A percentile compares a stretch with the other conserved stretches of the same genome.
These are phyloP conservation scores for Berkeleyomyces basicola DNA, from an alignment of 2,329 filamentous ascomycete species.

Conservation along the genomic window DNA sequence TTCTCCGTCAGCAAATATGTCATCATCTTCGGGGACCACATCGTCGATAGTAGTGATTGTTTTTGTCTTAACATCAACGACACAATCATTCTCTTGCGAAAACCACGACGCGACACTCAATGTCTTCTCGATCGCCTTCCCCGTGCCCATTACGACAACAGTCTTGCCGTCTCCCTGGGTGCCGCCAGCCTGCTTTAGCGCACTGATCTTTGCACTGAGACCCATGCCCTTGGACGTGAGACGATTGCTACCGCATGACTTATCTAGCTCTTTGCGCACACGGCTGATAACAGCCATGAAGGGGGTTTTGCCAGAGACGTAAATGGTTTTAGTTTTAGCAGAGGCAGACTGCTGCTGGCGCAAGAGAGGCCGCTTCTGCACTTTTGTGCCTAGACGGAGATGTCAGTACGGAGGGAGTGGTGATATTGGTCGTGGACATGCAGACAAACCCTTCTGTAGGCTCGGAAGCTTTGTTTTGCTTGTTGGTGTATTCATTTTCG, in stretches of 20 bases:
- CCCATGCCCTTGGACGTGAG: constrained; percentile 23
- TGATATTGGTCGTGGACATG: not conserved
- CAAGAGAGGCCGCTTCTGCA: constrained; percentile 33
- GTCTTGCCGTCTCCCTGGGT: constrained; percentile 19
- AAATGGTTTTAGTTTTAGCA: constrained; percentile 35
- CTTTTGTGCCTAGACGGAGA: constrained; percentile 25
- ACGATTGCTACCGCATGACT: constrained; percentile 23
- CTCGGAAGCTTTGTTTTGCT: constrained; percentile 21
- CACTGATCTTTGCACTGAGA: constrained; percentile 30
- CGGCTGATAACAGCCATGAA: constrained; percentile 54
- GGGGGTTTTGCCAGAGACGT: constrained; percentile 46
- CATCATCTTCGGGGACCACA: constrained; percentile 29
- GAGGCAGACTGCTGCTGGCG: constrained; percentile 26
- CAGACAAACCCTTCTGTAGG: constrained; percentile 21
- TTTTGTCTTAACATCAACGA: constrained; percentile 44
- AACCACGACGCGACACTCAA: constrained; percentile 49
- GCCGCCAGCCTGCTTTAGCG: constrained; percentile 14
- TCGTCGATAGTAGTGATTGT: constrained; percentile 53
- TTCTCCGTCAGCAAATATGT: constrained; percentile 22
- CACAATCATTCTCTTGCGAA: constrained; percentile 16
- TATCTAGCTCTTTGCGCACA: constrained; percentile 44
- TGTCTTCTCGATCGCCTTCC: constrained; percentile 47
- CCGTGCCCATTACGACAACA: constrained; percentile 47
- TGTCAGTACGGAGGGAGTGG: not conserved
- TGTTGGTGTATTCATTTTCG: constrained; percentile 12